Evolutionary conservation across 2,329 filamentous ascomycete species (phyloP).

Genomic region (Sporothrix brunneoviolacea): DNA sequence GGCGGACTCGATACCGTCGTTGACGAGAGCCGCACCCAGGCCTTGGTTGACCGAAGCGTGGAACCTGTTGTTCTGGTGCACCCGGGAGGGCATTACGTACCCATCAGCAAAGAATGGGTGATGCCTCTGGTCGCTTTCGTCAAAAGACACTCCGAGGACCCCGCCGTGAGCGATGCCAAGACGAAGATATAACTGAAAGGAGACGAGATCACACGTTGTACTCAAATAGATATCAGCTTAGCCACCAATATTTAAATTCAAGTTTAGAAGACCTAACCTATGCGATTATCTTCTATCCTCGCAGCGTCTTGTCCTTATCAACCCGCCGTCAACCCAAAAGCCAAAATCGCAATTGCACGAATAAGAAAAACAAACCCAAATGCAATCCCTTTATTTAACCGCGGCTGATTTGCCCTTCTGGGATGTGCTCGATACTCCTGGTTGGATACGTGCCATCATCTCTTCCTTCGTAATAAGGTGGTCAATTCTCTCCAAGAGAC

Average conservation of each 20-base stretch:
- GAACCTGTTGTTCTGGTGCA: conserved; percentile 56
- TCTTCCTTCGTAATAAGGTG: conserved; percentile 99
- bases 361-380: background rate
- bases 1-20: conserved; percentile 85
- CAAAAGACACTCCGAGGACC: conserved; percentile 20
- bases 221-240: no score
- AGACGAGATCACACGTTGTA: background rate
- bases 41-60: conserved; percentile 59
- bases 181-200: background rate
- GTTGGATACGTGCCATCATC: conserved; percentile 98
- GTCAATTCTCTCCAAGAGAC: conserved; percentile 79
- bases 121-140: conserved; percentile 53
- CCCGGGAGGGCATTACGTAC: conserved; percentile 87
- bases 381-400: conserved; percentile 24
- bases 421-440: conserved; percentile 37
- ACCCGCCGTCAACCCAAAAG: no score
- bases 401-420: conserved; percentile 33
- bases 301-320: background rate
- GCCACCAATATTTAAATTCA: no score
- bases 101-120: conserved; percentile 73
- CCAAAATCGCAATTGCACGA: background rate
- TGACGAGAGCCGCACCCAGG: conserved; percentile 64
- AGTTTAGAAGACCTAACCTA: no score
- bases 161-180: background rate
- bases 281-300: no score